Base-by-base conservation (phyloP, 129 eudicot genomes). In the Tanacetum coccineum region DNA sequence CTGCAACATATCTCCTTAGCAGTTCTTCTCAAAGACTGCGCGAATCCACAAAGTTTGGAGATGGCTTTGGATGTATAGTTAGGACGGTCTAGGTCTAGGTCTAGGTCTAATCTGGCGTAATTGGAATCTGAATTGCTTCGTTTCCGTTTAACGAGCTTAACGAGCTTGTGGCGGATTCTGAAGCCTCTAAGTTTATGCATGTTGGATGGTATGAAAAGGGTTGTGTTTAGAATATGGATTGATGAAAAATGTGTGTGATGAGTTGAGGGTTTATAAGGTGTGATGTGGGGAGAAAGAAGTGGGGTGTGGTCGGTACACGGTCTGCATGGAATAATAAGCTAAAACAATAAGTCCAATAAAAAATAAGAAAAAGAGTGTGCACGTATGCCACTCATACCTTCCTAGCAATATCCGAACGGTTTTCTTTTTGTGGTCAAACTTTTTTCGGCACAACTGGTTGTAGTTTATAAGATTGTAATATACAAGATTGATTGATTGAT, bases 101-200 rank as follows among this genome's bases (percentile, higher is more conserved):
- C n/a, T n/a, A n/a, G n/a, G n/a, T 4, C 0, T 30, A 30, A 30
- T 30, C 36, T 30, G 36, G 5, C 5, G 36, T 30, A 30, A 30
- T 4, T 30, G 36, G 36, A 30, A 30, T 30, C 36, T 30, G 36
- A 30, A 4, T 4, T 30, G 36, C 0, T 30, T 30, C 36, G 36
- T 72, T 22, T 74, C 72, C 84, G 70, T 61, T 67, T 79, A 78
- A 85, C 66, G 14, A 79, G 76, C 70, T 64, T 80, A 19, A 77
- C 85, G 7, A 85, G 62, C 81, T 60, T 86, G 9, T 76, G 40
- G n/a, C 86, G 79, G 15, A 91, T 75, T 69, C 85, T 77, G 60
- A 91, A 82, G 13, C 93, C 95, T 66, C 82, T 49, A 51, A 75
- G 48, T 62, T 68, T 30, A 30, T 30, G 36, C 36, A 30, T 30